Conservation (phyloP, 192 early-diverging fungal genomes). For the Diversispora epigaea region DNA sequence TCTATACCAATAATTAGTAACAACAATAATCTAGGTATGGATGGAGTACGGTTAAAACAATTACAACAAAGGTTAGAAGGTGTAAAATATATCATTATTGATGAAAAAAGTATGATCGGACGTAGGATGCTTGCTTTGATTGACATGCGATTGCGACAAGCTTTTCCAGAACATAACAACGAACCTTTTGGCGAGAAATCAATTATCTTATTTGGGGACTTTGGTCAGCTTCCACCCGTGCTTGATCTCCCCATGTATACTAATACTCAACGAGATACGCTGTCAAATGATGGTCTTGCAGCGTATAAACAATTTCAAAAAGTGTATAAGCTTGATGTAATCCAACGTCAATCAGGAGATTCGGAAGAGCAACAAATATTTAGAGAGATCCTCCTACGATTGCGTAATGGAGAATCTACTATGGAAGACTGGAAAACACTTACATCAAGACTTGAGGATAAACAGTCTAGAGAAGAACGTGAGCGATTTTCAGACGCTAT, state of each 20-base stretch:
- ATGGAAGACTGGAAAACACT: neutral
- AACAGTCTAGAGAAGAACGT: neutral
- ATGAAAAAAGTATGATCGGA: neutral
- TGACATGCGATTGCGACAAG: neutral
- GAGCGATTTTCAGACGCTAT: neutral
- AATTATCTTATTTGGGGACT: neutral
- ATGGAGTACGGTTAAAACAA: neutral
- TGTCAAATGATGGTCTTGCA: neutral
- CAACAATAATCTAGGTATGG: neutral
- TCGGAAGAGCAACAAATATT: neutral
- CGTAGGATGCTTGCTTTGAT: neutral
- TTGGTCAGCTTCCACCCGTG: neutral
- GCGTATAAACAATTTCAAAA: neutral
- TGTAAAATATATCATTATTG: neutral
- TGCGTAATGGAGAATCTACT: neutral
- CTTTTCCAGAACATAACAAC: neutral
- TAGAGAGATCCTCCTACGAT: neutral
- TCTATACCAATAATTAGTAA: neutral
- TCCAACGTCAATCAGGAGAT: neutral
- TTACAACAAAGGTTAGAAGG: neutral
- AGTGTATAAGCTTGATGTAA: neutral
- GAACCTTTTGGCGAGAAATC: neutral
- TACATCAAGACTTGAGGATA: neutral
- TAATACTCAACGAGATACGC: neutral
- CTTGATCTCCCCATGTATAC: neutral